Percentiles rank a stretch among this genome's conserved stretches.
These are phyloP conservation scores for Aureobasidium sp. DNA, from an alignment of 2,329 filamentous ascomycete species.

Conservation along the genomic window DNA sequence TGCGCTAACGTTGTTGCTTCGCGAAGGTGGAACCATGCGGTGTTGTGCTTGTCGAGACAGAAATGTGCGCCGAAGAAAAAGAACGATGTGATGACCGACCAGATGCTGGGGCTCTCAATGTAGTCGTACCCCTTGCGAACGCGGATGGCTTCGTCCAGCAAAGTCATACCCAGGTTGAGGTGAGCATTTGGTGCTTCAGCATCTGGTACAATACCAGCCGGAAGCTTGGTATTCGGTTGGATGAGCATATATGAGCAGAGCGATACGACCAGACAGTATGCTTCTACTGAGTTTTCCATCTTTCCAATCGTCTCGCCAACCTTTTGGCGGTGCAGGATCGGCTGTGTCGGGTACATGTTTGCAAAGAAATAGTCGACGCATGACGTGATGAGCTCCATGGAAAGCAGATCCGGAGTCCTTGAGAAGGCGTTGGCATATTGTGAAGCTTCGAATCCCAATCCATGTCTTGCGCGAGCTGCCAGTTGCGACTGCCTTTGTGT, in stretches of 20 bases:
- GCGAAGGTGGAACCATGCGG: conserved; percentile 56
- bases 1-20: conserved; percentile 56
- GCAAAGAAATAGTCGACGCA: conserved; percentile 57
- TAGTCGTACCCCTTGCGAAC: conserved; percentile 53
- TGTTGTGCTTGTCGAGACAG: conserved; percentile 54
- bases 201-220: conserved; percentile 36
- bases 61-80: conserved; percentile 56
- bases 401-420: conserved; percentile 43
- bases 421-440: conserved; percentile 36
- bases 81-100: conserved; percentile 56
- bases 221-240: conserved; percentile 41
- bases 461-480: conserved; percentile 31
- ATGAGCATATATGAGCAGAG: conserved; percentile 46
- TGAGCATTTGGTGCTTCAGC: conserved; percentile 41
- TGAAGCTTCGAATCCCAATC: conserved; percentile 35
- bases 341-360: conserved; percentile 59
- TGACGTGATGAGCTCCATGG: conserved; percentile 42
- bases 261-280: conserved; percentile 51
- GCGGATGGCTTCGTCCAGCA: conserved; percentile 52
- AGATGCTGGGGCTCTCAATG: conserved; percentile 48
- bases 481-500: conserved; percentile 42
- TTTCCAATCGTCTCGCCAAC: conserved; percentile 48
- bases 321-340: conserved; percentile 47
- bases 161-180: conserved; percentile 44
- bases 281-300: conserved; percentile 47